phyloP scores from a whole-genome alignment of 176 grass and related monocot genomes.

The Aegilops umbellulata region DNA sequence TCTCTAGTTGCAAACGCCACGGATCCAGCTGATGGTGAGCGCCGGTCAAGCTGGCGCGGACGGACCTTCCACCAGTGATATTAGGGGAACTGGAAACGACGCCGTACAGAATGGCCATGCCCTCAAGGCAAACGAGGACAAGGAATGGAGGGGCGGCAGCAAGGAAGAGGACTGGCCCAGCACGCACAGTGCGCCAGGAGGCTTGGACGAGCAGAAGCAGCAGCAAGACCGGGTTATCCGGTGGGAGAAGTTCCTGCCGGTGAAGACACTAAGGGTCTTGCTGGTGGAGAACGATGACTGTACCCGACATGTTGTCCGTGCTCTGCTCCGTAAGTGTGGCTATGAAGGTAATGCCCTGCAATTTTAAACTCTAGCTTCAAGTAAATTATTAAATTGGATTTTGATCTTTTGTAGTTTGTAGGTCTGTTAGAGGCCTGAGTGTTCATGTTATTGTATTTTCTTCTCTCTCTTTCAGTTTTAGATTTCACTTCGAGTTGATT shows the following conservation, averaged over 20 bases:
- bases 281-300: conserved; percentile 84
- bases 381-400: background rate
- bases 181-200: background rate
- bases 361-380: background rate
- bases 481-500: background rate
- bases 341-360: conserved; percentile 73
- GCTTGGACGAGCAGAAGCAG: conserved; percentile 43
- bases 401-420: background rate
- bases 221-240: conserved; percentile 36
- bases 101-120: conserved; percentile 32
- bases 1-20: conserved; percentile 17
- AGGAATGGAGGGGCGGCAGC: conserved; percentile 37
- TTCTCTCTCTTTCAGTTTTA: background rate
- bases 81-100: conserved; percentile 22
- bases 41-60: conserved; percentile 34
- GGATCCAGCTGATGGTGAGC: conserved; percentile 67
- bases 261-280: conserved; percentile 66
- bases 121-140: conserved; percentile 23
- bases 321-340: conserved; percentile 78
- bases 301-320: conserved; percentile 79
- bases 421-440: background rate
- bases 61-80: conserved; percentile 23
- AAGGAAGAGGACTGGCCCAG: conserved; percentile 32
- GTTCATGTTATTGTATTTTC: background rate
- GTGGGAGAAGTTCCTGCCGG: conserved; percentile 87